Base-by-base conservation (phyloP, 148 eudicot species). In the Pouteria glomerata region DNA sequence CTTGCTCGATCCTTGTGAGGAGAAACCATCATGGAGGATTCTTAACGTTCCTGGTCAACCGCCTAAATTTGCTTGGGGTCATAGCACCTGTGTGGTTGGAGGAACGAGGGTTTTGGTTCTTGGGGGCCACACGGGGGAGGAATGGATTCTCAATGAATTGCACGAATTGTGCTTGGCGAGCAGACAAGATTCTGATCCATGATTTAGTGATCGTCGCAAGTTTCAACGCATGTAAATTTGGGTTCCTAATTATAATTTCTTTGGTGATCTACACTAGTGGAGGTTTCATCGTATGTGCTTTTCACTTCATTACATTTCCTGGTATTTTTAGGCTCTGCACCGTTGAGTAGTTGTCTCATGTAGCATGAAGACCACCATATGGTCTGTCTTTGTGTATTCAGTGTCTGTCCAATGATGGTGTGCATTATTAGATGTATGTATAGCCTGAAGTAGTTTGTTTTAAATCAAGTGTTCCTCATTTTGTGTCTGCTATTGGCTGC, bases 51-150 rank as follows among this genome's bases (percentile, higher is more conserved):
- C 97, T 0, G 93, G 97, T 23, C 84, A 81, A 44, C 85, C 97
- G 0, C 97, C 93, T 1, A 91, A 85, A 78, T 82, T 88, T 59
- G 91, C 97, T 24, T 91, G 97, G 97, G 97, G 91, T 60, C 93
- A 91, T 50, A 89, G 93, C 33, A 88, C 93, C 1, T 91, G 97
- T 56, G 86, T 91, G 39, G 91, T 91, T 27, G 97, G 97, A 10
- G 97, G 97, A 45, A 91, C 97, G 1, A 76, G 97, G 72, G 97
- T 87, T 14, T 76, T 87, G 79, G 97, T 91, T 29, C 63, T 88
- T 57, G 97, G 97, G 61, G 97, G 97, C 3, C 89, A 91, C 60
- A 85, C 93, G 0, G 97, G 94, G 3, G 97, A 89, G 73, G 97
- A 91, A 67, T 91, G 91, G 93, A 73, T 86, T 62, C 87, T 91